Conservation (phyloP, 441 rosid species). For the Euphorbia schlechtendalii region DNA sequence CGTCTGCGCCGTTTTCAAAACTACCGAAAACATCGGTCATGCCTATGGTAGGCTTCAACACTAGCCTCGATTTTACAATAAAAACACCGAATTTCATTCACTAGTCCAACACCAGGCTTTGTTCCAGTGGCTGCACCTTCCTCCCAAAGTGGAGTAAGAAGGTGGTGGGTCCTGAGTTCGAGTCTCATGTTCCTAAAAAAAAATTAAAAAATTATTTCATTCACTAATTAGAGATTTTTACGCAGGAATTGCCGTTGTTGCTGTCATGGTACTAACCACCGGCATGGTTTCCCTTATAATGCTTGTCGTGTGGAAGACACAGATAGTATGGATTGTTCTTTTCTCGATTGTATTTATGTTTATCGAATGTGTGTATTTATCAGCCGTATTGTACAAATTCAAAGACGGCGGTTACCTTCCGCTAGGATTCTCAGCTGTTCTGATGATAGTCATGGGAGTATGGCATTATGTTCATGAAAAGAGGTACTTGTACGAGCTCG, state of each 20-base stretch:
- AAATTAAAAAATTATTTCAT: not conserved
- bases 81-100: not conserved
- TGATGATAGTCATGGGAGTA: conserved; percentile 50
- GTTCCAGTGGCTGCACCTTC: too few species aligned
- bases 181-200: too few species aligned
- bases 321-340: conserved; percentile 33
- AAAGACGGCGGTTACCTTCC: conserved; percentile 60
- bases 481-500: conserved; percentile 52
- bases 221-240: not conserved
- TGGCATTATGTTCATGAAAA: conserved; percentile 63
- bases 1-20: conserved; percentile 38
- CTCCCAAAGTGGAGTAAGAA: too few species aligned
- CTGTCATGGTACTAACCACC: conserved; percentile 73
- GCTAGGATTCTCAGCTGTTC: conserved; percentile 34
- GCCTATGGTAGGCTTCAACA: conserved; percentile 51
- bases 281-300: conserved; percentile 53
- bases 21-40: conserved; percentile 52
- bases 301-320: conserved; percentile 68
- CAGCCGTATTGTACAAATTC: conserved; percentile 61
- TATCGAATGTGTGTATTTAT: conserved; percentile 39
- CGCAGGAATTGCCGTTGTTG: conserved; percentile 53
- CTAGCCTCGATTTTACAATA: not conserved
- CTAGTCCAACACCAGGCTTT: too few species aligned
- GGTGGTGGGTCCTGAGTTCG: too few species aligned
- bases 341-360: conserved; percentile 34